These are phyloP conservation scores for Oryza australiensis DNA, from an alignment of 176 grass and related monocot species.

Conservation along the genomic window DNA sequence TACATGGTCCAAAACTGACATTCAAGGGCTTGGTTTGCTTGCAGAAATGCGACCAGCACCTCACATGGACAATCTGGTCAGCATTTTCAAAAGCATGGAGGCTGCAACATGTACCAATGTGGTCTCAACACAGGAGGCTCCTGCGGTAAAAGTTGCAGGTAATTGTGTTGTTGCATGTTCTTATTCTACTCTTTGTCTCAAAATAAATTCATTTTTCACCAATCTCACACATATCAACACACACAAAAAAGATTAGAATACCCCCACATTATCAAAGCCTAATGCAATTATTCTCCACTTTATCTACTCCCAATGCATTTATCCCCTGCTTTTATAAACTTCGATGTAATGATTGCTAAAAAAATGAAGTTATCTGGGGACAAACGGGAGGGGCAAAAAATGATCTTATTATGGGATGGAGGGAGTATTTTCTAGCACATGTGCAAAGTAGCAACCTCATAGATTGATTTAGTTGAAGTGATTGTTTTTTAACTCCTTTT, in stretches of 20 bases:
- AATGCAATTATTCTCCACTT: too few species aligned
- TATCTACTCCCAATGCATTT: too few species aligned
- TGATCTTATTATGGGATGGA: too few species aligned
- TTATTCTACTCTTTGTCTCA: too few species aligned
- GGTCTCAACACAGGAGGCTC: conserved; percentile 56
- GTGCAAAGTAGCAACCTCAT: not conserved
- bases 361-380: too few species aligned
- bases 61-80: conserved; percentile 88
- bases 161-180: not conserved
- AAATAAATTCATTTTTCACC: too few species aligned
- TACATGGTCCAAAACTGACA: not conserved
- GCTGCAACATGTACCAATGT: conserved; percentile 53
- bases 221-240: too few species aligned
- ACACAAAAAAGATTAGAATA: too few species aligned
- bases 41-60: conserved; percentile 73
- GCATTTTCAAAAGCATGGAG: conserved; percentile 89
- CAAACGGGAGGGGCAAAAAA: too few species aligned
- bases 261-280: too few species aligned
- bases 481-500: not conserved
- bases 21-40: conserved; percentile 17
- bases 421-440: conserved; percentile 9
- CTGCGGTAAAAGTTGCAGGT: conserved; percentile 39
- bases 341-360: too few species aligned
- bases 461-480: not conserved
- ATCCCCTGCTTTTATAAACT: too few species aligned